Conservation (phyloP, 2,329 filamentous ascomycete genomes). For the Orbilia blumenaviensis region DNA sequence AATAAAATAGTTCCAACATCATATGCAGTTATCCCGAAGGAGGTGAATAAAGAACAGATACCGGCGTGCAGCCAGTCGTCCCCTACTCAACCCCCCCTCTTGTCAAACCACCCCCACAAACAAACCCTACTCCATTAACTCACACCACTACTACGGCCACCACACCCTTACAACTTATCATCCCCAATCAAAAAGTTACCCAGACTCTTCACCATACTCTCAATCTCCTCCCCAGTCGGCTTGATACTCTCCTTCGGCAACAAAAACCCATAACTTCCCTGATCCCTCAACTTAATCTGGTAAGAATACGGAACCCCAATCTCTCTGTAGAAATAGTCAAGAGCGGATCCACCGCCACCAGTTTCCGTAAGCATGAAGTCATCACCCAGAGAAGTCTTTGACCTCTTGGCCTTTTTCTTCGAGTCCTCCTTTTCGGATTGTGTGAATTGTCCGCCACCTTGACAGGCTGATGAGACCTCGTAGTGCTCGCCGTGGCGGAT, state of each 20-base stretch:
- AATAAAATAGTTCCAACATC: not conserved
- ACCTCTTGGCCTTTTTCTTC: constrained; percentile 59
- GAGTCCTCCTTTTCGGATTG: constrained; percentile 56
- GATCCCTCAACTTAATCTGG: constrained; percentile 92
- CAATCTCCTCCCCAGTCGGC: constrained; percentile 80
- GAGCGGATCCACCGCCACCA: constrained; percentile 79
- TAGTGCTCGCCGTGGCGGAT: constrained; percentile 81
- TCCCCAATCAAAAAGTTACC: constrained; percentile 44
- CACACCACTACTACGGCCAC: no score
- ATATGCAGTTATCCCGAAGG: not conserved
- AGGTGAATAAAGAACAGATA: not conserved
- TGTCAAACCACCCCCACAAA: not conserved
- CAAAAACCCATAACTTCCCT: constrained; percentile 91
- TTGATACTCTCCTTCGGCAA: constrained; percentile 86
- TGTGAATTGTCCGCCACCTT: constrained; percentile 70
- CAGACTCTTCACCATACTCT: constrained; percentile 51
- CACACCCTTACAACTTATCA: constrained; percentile 13
- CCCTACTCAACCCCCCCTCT: not conserved
- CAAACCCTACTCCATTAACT: not conserved
- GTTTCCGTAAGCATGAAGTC: constrained; percentile 71
- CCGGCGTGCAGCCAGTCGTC: not conserved
- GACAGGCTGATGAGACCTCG: constrained; percentile 83
- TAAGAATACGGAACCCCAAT: constrained; percentile 83
- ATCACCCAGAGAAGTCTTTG: constrained; percentile 55
- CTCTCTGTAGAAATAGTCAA: constrained; percentile 96